Evolutionary conservation across 768 basidiomycete genomes (phyloP), one percentile per base, ranked within the genome.

Genomic region (Rhizopogon vesiculosus): DNA sequence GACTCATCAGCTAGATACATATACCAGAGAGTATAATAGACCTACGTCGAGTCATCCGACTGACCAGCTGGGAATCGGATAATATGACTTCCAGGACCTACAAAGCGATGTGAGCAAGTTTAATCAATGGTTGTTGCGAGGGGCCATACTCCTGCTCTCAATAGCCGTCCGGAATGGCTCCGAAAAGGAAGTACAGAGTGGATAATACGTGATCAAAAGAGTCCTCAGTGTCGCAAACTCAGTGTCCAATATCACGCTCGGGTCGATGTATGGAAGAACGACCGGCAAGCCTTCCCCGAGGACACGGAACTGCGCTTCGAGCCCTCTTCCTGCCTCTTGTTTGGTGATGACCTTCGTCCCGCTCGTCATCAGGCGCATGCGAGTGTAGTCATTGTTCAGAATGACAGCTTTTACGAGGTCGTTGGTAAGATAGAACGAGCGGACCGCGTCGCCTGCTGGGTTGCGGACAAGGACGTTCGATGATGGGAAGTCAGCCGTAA

Each of bases 321-420:
- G 66, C 3, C 79, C 84, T 43, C 81, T 81, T 1, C 79, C 83
- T 2, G 82, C 83, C 57, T 96, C 95, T 68, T 98, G 95, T 65
- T 92, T 90, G 6, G 85, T 82, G 70, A 98, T 89, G 12, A 93
- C 85, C 69, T 97, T 96, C 41, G 94, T 93, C 18, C 97, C 97
- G n/a, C 91, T 89, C 13, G 90, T 85, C 63, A 94, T 86, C 51
- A 99, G 83, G 1, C 97, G 85, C 54, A 98, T 79, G 28, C 87
- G 85, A 29, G 82, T 80, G 67, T 87, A 95, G 66, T 92, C 86
- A 67, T 98, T 99, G 66, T 86, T 74, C 51, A 76, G 64, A 55
- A 98, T 79, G 57, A 98, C 76, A n/a, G 77, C 71, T 70, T 90
- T 92, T 66, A 96, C 88, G 62, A 90, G 74, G 62, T 86, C 82